Base-by-base conservation (phyloP, 371 early-diverging fungal species). In the Coemansia sp. region DNA sequence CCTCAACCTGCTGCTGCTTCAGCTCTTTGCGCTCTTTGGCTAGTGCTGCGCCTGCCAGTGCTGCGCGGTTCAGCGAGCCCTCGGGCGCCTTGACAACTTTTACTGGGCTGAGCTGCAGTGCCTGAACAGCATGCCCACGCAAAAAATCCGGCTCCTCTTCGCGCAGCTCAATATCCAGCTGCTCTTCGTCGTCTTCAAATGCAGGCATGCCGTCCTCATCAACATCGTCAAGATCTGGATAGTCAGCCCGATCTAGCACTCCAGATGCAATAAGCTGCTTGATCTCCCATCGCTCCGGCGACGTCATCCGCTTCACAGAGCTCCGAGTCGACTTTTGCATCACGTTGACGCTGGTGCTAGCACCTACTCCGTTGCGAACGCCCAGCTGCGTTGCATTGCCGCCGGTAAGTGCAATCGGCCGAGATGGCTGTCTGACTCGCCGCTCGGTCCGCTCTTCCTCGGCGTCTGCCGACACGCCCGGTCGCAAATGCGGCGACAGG, bases 51-150 rank as follows among this genome's bases (percentile, higher is more conserved):
- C 96, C 95, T 4, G 92, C 88, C 51, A 96, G 72, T 3, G 99
- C 99, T 0, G 98, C 95, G 10, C 98, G 88, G 77, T 97, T 97
- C 80, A 98, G 66, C 2, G 94, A 89, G 11, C 99, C 99, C 70
- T 97, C 98, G 9, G 98, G 98, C 33, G 93, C 93, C 76, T 97
- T 96, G 50, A 97, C 94, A 11, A 98, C 91, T 69, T 96, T 97
- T 69, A 98, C 88, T 33, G 99, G 99, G 75, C 90, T 90, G 14
- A 98, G 82, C 58, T 94, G 88, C 20, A 97, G 70, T 0, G 91
- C 84, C 53, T 88, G 85, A 40, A 85, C 84, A 0, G 94, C 93
- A 66, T 97, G 99, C 3, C 99, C 99, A 57, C 85, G 85, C 72
- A 98, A 80, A 76, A 98, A 98, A 11, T 88, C 80, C 1, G 99